Percentiles rank a stretch among this genome's conserved stretches.
Evolutionary conservation across 331 rosid species (phyloP).

Genomic region (Prunus yedoensis): DNA sequence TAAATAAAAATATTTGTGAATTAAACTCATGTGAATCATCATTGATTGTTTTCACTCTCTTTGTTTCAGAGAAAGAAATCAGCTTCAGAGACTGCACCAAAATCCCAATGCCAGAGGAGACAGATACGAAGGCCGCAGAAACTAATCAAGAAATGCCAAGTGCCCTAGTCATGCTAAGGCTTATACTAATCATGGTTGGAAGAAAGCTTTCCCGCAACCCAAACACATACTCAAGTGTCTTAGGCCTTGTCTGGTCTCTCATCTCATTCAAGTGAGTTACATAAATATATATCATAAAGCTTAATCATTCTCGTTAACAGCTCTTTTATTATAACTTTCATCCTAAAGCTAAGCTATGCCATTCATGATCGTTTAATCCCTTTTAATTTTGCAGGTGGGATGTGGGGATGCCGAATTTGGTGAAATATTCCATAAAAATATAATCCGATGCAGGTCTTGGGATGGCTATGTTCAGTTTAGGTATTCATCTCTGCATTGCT

Average conservation of each 20-base stretch:
- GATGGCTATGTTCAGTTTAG: constrained; percentile 85
- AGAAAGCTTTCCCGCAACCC: constrained; percentile 76
- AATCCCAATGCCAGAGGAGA: constrained; percentile 41
- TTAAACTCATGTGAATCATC: too few species aligned
- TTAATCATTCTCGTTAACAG: neutral
- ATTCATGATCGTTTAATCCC: neutral
- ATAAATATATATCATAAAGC: too few species aligned
- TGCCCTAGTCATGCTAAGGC: constrained; percentile 57
- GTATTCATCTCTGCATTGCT: constrained; percentile 8
- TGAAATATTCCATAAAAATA: constrained; percentile 58
- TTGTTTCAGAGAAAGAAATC: constrained; percentile 51
- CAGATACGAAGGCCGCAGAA: constrained; percentile 13
- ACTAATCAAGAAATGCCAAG: constrained; percentile 54
- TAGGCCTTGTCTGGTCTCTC: constrained; percentile 75
- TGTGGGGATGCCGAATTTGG: constrained; percentile 68
- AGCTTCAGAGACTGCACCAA: constrained; percentile 64
- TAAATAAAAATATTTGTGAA: too few species aligned
- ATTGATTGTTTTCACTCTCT: neutral
- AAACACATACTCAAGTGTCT: constrained; percentile 66
- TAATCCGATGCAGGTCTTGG: constrained; percentile 82
- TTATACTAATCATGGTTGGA: constrained; percentile 59
- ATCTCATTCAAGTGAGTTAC: constrained; percentile 63
- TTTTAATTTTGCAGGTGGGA: constrained; percentile 50
- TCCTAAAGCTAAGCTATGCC: neutral
- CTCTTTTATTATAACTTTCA: neutral